Conservation (phyloP, 768 basidiomycete genomes). For the Collybia mongolica region DNA sequence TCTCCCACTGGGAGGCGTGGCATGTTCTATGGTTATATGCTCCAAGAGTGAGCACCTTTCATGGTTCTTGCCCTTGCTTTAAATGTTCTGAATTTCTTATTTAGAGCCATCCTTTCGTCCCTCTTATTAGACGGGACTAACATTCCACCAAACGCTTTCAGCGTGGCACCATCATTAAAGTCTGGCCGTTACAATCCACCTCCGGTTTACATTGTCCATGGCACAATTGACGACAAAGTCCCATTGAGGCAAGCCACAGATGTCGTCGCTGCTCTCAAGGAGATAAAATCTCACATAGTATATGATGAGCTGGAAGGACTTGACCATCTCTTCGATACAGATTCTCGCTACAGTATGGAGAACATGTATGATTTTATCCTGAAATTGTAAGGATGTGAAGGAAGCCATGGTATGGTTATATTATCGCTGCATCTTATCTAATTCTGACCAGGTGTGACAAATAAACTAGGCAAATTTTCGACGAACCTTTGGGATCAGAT, state of each 20-base stretch:
- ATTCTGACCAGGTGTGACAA: no score
- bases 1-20: constrained; percentile 22
- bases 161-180: constrained; percentile 25
- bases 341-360: constrained; percentile 29
- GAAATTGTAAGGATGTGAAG: constrained; percentile 12
- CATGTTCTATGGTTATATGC: constrained; percentile 37
- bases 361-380: constrained; percentile 31
- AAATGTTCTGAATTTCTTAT: no score
- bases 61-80: not conserved
- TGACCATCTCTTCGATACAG: constrained; percentile 33
- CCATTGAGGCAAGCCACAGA: constrained; percentile 30
- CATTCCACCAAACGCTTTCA: constrained; percentile 26
- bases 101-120: no score
- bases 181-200: constrained; percentile 22
- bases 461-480: no score
- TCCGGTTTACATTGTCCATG: constrained; percentile 35
- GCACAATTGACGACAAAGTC: constrained; percentile 33
- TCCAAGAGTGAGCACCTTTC: constrained; percentile 32
- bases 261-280: constrained; percentile 27
- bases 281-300: constrained; percentile 16
- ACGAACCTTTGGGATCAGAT: no score
- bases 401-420: no score
- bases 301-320: constrained; percentile 32
- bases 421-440: no score
- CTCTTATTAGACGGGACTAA: constrained; percentile 30